phyloP scores from a whole-genome alignment of 78 protist species.

The Capsaspora owczarzaki region DNA sequence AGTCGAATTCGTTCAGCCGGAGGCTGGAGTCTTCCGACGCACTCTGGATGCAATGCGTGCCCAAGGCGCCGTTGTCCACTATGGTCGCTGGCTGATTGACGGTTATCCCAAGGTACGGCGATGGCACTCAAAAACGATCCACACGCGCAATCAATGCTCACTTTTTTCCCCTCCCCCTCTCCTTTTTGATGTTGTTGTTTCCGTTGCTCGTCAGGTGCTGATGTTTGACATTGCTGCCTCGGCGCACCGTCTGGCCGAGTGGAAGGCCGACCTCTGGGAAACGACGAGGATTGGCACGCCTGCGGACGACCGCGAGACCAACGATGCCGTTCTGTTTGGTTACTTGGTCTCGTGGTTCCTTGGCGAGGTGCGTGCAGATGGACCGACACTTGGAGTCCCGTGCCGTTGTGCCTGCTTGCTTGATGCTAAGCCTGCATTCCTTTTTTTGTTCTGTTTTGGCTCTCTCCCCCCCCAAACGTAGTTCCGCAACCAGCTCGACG shows the following conservation, averaged over 20 bases:
- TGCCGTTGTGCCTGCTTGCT: neutral
- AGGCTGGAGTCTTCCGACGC: constrained; percentile 6
- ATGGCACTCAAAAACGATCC: neutral
- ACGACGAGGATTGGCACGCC: neutral
- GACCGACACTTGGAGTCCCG: neutral
- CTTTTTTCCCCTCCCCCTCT: neutral
- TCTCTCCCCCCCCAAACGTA: no score
- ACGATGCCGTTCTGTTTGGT: constrained; percentile 64
- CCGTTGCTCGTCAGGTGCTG: neutral
- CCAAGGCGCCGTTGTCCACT: constrained; percentile 54
- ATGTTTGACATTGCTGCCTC: constrained; percentile 9
- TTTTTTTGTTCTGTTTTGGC: neutral
- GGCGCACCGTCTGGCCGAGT: constrained; percentile 1
- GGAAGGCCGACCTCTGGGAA: constrained; percentile 4
- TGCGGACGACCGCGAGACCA: constrained; percentile 50
- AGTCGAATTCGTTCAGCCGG: constrained; percentile 50
- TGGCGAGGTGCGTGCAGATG: constrained; percentile 45
- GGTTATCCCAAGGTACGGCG: constrained; percentile 40
- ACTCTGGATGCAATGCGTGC: constrained; percentile 39
- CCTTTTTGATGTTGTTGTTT: neutral
- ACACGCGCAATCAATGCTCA: neutral
- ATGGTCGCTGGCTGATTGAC: constrained; percentile 77
- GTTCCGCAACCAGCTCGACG: no score
- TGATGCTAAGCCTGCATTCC: neutral
- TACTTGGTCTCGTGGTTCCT: constrained; percentile 57